A percentile compares a stretch with the other conserved stretches of the same genome.
Conservation (phyloP, 495 filamentous ascomycete genomes). For the Patellaria atrata region DNA sequence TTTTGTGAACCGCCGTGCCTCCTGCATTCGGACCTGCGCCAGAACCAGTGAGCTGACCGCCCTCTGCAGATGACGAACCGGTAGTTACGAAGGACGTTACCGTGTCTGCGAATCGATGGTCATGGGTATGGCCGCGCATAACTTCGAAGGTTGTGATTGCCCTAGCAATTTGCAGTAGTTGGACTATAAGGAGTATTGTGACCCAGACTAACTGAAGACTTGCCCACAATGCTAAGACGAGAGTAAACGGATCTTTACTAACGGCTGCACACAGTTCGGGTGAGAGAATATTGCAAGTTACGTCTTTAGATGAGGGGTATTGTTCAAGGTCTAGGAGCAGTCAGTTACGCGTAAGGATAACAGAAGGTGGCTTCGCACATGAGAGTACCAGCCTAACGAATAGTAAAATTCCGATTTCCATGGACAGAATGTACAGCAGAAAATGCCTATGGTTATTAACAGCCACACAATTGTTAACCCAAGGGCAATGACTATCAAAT, state of each 20-base stretch:
- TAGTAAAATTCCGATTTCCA: slow-evolving; percentile 59
- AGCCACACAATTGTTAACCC: slow-evolving; percentile 93
- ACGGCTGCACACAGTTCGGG: slow-evolving; percentile 56
- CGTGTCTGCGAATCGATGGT: slow-evolving; percentile 39
- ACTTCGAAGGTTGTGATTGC: slow-evolving; percentile 94
- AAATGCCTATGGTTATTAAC: slow-evolving; percentile 94
- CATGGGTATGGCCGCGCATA: slow-evolving; percentile 58
- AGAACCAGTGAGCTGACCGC: slow-evolving; percentile 27
- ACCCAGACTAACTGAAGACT: slow-evolving; percentile 82
- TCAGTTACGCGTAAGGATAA: slow-evolving; percentile 10
- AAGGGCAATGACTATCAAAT: slow-evolving; percentile 81
- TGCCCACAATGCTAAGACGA: slow-evolving; percentile 64
- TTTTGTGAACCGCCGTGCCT: slow-evolving; percentile 20
- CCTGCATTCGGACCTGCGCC: slow-evolving; percentile 35
- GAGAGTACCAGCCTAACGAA: slow-evolving; percentile 29
- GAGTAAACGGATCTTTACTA: slow-evolving; percentile 68
- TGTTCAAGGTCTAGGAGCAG: slow-evolving; percentile 29
- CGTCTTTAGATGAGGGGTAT: slow-evolving; percentile 32
- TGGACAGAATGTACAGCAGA: slow-evolving; percentile 65
- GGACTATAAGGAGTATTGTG: slow-evolving; percentile 84
- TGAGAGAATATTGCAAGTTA: slow-evolving; percentile 62
- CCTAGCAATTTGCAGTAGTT: slow-evolving; percentile 76
- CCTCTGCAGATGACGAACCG: slow-evolving; percentile 46
- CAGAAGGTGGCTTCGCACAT: slow-evolving; percentile 35
- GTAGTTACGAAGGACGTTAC: slow-evolving; percentile 68